phyloP scores from a whole-genome alignment of 305 asterid genomes.

The Fraxinus velutina region DNA sequence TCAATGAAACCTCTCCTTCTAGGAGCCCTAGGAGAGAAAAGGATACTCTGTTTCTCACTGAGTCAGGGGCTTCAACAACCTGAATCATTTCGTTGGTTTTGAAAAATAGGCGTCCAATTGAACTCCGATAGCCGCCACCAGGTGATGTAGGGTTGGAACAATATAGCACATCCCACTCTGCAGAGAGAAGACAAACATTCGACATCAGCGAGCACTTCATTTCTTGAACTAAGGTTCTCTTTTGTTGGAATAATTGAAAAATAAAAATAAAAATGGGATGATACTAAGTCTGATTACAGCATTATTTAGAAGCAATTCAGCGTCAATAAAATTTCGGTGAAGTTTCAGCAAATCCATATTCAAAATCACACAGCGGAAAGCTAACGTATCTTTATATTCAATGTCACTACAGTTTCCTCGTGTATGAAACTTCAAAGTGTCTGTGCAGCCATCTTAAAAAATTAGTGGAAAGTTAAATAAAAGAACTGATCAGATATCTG shows the following conservation, averaged over 20 bases:
- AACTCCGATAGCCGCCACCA: constrained; percentile 83
- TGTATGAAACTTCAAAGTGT: background rate
- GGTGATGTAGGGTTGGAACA: constrained; percentile 93
- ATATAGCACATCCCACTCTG: constrained; percentile 91
- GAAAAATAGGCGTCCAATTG: constrained; percentile 71
- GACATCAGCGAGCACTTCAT: background rate
- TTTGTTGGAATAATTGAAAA: background rate
- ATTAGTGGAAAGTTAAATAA: background rate
- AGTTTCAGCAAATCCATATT: background rate
- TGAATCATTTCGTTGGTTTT: constrained; percentile 86
- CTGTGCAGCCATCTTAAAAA: background rate
- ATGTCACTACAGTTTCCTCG: background rate
- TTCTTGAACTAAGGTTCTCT: background rate
- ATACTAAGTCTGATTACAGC: background rate
- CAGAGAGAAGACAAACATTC: background rate
- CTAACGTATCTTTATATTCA: background rate
- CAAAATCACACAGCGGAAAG: background rate
- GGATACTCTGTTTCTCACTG: constrained; percentile 58
- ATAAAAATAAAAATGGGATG: background rate
- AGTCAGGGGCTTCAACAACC: constrained; percentile 80
- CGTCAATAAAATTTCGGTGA: background rate
- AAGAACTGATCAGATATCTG: background rate
- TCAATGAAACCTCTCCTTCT: constrained; percentile 81
- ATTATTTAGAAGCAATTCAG: background rate
- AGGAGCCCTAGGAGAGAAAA: constrained; percentile 67